phyloP scores from a whole-genome alignment of 2,329 filamentous ascomycete species.

The Capronia americana region DNA sequence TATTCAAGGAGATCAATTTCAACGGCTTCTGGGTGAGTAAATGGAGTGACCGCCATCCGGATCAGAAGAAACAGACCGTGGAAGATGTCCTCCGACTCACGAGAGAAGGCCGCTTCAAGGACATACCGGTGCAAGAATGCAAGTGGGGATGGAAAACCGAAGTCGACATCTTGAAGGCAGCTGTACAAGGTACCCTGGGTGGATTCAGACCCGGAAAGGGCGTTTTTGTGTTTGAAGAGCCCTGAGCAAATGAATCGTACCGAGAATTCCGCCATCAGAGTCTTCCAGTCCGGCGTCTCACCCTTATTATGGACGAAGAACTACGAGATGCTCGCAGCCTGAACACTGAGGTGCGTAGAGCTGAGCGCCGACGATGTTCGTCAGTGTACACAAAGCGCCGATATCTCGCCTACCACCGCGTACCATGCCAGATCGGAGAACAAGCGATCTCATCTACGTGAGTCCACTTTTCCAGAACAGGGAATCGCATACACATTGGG shows the following conservation, averaged over 20 bases:
- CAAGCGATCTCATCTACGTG: background rate
- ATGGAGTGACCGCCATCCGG: slow-evolving; percentile 79
- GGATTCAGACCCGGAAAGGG: slow-evolving; percentile 90
- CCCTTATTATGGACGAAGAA: background rate
- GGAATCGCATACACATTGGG: background rate
- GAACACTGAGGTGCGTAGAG: background rate
- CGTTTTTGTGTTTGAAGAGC: slow-evolving; percentile 76
- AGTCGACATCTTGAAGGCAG: slow-evolving; percentile 69
- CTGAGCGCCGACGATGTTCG: background rate
- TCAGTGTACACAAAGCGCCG: background rate
- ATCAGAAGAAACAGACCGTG: slow-evolving; percentile 79
- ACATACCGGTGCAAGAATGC: slow-evolving; percentile 81
- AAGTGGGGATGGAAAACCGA: slow-evolving; percentile 84
- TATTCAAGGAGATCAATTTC: slow-evolving; percentile 90
- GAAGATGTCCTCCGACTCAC: slow-evolving; percentile 80
- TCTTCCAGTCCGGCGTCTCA: background rate
- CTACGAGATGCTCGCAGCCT: background rate
- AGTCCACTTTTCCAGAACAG: background rate
- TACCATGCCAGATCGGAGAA: background rate
- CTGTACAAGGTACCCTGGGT: slow-evolving; percentile 80
- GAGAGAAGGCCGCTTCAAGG: slow-evolving; percentile 76
- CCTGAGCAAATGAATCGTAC: slow-evolving; percentile 16
- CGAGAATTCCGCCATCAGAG: background rate
- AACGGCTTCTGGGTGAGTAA: slow-evolving; percentile 93
- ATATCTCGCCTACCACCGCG: background rate